Evolutionary conservation across 257 asterid genomes (phyloP), one percentile per base, ranked within the genome.

Genomic region (Eustoma russellianum): DNA sequence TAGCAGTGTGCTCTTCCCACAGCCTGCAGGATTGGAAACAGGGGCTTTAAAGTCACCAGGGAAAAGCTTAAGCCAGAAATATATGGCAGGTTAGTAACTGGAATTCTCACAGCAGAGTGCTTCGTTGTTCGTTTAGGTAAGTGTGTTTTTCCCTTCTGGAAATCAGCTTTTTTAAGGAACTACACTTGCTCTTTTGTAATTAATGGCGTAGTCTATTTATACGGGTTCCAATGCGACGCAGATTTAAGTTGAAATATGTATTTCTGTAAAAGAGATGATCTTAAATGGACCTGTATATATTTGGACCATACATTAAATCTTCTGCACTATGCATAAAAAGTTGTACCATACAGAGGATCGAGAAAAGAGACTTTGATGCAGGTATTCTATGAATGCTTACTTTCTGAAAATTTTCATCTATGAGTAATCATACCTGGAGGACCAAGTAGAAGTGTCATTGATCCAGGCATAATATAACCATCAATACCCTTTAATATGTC

Each of bases 391-490:
- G 13, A 11, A 17, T 16, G 11, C 5, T 16, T 0, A 14, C 50
- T 13, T 10, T 7, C n/a, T 10, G 17, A 16, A 49, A 18, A 2
- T 18, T 17, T 49, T 16, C 19, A 49, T 6, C 5, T 7, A 17
- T 48, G 28, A 16, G 28, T 7, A 16, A 2, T 24, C 38, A 1
- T 56, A 57, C 62, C 62, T 57, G 62, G 62, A 57, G 53, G 62
- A 16, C 62, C 62, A 34, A 57, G 62, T 34, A 57, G 46, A 33
- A 57, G 62, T 17, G 62, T 57, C 44, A 46, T 33, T 46, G 53
- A 57, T 45, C 62, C 53, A 16, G 62, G 62, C 62, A 57, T 57
- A 15, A 57, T 16, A 33, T 57, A 57, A 16, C 62, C 62, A 46
- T 57, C 62, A 13, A 57, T 19, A 30, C 53, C 62, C 17, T 57